These are phyloP conservation scores for Ogataea dorogensis DNA, from an alignment of 805 yeast genomes.

Conservation along the genomic window DNA sequence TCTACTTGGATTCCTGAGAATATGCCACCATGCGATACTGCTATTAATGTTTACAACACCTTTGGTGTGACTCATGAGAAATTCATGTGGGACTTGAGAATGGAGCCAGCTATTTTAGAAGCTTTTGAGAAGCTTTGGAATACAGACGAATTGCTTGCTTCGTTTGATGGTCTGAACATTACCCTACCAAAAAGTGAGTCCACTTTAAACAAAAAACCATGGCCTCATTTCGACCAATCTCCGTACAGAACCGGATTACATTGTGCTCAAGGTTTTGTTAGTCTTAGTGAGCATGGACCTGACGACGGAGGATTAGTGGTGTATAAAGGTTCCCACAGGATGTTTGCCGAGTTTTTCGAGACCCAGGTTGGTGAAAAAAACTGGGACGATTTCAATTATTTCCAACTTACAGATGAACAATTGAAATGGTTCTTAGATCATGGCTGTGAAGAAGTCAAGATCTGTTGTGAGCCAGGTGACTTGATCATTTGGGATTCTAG, in stretches of 20 bases:
- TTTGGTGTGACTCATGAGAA: conserved; percentile 31
- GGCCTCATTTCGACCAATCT: conserved; percentile 37
- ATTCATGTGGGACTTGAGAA: conserved; percentile 35
- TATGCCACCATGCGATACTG: conserved; percentile 24
- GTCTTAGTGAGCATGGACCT: conserved; percentile 20
- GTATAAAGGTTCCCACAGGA: conserved; percentile 24
- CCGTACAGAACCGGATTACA: conserved; percentile 31
- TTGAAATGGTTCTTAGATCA: conserved; percentile 26
- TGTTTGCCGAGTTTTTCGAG: conserved; percentile 27
- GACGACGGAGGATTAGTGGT: conserved; percentile 35
- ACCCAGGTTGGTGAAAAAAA: conserved; percentile 13
- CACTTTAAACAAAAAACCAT: conserved; percentile 16
- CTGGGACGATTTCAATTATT: conserved; percentile 27
- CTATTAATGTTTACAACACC: conserved; percentile 17
- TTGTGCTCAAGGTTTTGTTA: conserved; percentile 36
- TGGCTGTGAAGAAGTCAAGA: conserved; percentile 30
- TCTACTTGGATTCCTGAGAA: conserved; percentile 31
- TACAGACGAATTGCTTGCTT: conserved; percentile 32
- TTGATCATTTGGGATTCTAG: conserved; percentile 37
- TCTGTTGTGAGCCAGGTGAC: conserved; percentile 35
- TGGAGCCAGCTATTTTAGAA: conserved; percentile 28
- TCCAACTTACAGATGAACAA: conserved; percentile 20
- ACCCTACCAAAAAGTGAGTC: conserved; percentile 26
- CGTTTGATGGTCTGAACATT: conserved; percentile 35
- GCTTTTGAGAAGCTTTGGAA: conserved; percentile 33